Evolutionary conservation across 2,329 filamentous ascomycete species (phyloP), one percentile per base, ranked within the genome.

Genomic region (Microsporum canis): DNA sequence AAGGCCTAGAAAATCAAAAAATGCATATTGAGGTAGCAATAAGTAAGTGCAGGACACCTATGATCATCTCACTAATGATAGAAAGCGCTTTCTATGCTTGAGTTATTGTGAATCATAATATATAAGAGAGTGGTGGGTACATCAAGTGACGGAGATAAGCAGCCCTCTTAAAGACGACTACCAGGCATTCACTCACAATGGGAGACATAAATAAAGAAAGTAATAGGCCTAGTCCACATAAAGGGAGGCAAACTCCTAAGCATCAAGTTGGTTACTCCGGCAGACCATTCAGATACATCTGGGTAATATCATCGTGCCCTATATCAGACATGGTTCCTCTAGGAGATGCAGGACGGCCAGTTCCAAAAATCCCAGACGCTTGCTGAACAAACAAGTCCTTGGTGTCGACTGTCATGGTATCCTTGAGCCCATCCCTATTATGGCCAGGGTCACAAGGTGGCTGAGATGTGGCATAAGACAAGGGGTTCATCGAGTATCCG

Each of bases 301-400:
- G 65, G 29, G 68, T 65, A 64, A 73, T 68, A 23, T 74, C 71
- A 33, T 71, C 68, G 39, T 71, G 66, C 38, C 70, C 71, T 6
- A 70, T 61, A 8, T 75, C 72, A 5, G 72, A 70, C 41, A 75
- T 66, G 2, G 72, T 74, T 17, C 66, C 70, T 34, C 74, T 70
- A 0, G 72, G 69, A 4, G 72, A 74, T 29, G 60, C 53, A n/a
- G 58, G 59, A n/a, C 65, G 65, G 12, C 63, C 57, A 4, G 58
- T 47, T 41, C 66, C 61, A 57, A 68, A 67, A 17, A 63, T 59
- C 49, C 64, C 63, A 55, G 63, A 59, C 5, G 31, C 45, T 17
- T 66, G 57, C 27, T 62, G 62, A 7, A 58, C 47, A 34, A 64
- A 62, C 31, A 64, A 38, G 29, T 47, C 55, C 8, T 34, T 23